Percentiles rank a stretch among this genome's conserved stretches.
Evolutionary conservation across 345 rosid species (phyloP).

Genomic region (Durio zibethinus): DNA sequence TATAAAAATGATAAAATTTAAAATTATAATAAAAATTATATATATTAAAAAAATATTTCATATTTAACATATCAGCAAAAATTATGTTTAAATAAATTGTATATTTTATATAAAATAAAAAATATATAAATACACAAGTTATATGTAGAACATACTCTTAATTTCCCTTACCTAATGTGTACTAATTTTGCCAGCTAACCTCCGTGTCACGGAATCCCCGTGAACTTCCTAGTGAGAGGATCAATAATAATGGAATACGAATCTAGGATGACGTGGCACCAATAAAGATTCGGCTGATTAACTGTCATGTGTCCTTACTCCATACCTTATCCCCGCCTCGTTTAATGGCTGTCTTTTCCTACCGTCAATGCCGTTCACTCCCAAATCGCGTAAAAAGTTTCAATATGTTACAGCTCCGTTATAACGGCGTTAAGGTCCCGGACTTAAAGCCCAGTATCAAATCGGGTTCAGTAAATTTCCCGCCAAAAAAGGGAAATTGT

Average conservation of each 20-base stretch:
- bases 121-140: too few species aligned
- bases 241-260: neutral
- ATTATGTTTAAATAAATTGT: too few species aligned
- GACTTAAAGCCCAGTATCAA: conserved; percentile 18
- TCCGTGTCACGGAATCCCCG: neutral
- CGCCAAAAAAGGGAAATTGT: conserved; percentile 22
- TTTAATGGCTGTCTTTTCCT: conserved; percentile 17
- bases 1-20: too few species aligned
- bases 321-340: conserved; percentile 14
- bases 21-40: too few species aligned
- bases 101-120: too few species aligned
- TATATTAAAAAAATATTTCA: too few species aligned
- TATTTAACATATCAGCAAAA: too few species aligned
- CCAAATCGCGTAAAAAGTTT: neutral
- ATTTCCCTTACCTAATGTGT: neutral
- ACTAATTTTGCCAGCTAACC: neutral
- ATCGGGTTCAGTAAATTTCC: conserved; percentile 29
- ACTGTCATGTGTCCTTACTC: conserved; percentile 8
- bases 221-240: neutral
- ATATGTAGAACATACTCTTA: neutral
- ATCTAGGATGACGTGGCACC: conserved; percentile 21
- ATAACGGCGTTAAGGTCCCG: conserved; percentile 15
- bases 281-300: conserved; percentile 16
- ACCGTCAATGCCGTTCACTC: conserved; percentile 16
- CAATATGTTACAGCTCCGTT: neutral